Evolutionary conservation across 805 yeast genomes (phyloP).

Genomic region (Yarrowia osloensis): DNA sequence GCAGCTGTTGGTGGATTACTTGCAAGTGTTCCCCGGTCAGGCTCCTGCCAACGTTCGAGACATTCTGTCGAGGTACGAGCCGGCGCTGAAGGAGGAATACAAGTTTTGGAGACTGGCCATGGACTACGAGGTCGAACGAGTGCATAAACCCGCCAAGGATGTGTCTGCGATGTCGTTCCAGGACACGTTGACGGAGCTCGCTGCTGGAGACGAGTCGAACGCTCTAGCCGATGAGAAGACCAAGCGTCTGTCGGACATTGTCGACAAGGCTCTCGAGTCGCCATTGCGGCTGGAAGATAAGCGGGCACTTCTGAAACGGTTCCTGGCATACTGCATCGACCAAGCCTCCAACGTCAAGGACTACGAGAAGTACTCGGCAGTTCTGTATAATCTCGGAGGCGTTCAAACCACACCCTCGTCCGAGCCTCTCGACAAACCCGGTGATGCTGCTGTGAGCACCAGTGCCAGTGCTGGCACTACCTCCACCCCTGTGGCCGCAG

Average conservation of each 20-base stretch:
- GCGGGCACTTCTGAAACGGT: slow-evolving; percentile 5
- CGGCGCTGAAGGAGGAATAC: slow-evolving; percentile 35
- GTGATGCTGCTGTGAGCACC: slow-evolving; percentile 3
- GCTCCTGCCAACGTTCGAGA: slow-evolving; percentile 37
- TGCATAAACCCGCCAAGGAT: neutral
- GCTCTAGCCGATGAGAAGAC: neutral
- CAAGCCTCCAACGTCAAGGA: slow-evolving; percentile 9
- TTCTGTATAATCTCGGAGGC: slow-evolving; percentile 14
- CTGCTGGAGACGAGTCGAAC: neutral
- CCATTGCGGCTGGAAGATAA: slow-evolving; percentile 6
- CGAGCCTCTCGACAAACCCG: slow-evolving; percentile 21
- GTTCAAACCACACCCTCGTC: neutral
- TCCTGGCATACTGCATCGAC: slow-evolving; percentile 3
- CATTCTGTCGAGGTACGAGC: slow-evolving; percentile 35
- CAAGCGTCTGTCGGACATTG: neutral
- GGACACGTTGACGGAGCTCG: slow-evolving; percentile 9
- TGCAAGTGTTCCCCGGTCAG: slow-evolving; percentile 30
- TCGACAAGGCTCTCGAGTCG: slow-evolving; percentile 6
- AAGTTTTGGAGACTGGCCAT: slow-evolving; percentile 43
- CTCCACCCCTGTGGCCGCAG: neutral
- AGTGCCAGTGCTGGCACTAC: neutral
- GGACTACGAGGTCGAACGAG: slow-evolving; percentile 39
- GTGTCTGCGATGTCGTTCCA: slow-evolving; percentile 5
- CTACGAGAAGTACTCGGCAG: slow-evolving; percentile 21
- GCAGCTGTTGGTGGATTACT: slow-evolving; percentile 1